These are phyloP conservation scores for Chrysanthemum lavandulifolium DNA, from an alignment of 129 eudicot genomes.

Conservation along the genomic window DNA sequence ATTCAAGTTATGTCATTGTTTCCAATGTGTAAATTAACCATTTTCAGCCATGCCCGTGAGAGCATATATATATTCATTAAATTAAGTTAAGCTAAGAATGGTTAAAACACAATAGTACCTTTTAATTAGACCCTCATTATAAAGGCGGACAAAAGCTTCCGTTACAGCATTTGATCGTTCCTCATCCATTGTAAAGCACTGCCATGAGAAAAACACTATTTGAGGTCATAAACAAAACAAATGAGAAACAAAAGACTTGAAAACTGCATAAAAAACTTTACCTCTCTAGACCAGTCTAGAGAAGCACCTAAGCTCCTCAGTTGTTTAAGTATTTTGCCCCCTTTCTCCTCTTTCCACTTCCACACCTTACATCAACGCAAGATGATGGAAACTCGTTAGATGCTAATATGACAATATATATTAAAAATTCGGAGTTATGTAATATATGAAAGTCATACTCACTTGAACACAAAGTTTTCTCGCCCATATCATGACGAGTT, in stretches of 20 bases:
- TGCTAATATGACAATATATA: too few relatives aligned
- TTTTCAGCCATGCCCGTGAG: too few relatives aligned
- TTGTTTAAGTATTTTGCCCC: conserved; percentile 85
- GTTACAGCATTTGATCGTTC: conserved; percentile 73
- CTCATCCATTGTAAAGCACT: conserved; percentile 79
- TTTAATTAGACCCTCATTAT: conserved; percentile 79
- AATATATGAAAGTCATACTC: conserved; percentile 36
- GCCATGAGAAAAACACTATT: background rate
- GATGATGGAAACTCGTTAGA: background rate
- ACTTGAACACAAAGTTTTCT: conserved; percentile 73
- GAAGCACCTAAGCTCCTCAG: conserved; percentile 89
- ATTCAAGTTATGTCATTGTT: too few relatives aligned
- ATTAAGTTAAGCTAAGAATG: background rate
- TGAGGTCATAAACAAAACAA: too few relatives aligned
- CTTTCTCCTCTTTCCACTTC: conserved; percentile 90
- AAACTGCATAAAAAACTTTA: conserved; percentile 6
- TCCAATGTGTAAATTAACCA: too few relatives aligned
- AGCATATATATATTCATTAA: too few relatives aligned
- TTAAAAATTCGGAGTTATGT: too few relatives aligned
- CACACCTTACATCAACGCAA: conserved; percentile 64
- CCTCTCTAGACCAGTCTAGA: conserved; percentile 98
- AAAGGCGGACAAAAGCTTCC: conserved; percentile 81
- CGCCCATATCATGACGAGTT: conserved; percentile 90
- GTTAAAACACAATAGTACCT: conserved; percentile 42
- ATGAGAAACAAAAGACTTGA: too few relatives aligned